Conservation (phyloP, 2,329 filamentous ascomycete species). For the Apiospora pterosperma region DNA sequence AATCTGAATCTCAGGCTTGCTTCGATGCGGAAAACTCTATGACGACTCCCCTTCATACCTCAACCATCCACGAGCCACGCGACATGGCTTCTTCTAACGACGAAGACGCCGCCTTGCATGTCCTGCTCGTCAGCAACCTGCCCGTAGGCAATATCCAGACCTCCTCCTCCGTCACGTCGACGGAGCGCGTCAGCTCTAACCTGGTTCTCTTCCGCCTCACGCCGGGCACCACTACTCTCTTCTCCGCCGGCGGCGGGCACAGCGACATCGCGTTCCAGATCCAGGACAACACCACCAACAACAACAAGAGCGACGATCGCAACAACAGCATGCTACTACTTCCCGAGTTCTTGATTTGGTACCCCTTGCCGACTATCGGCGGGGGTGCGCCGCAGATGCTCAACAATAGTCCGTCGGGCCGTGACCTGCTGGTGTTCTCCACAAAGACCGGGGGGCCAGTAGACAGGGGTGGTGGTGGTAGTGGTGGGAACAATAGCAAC, state of each 20-base stretch:
- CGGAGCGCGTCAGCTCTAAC: background rate
- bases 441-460: background rate
- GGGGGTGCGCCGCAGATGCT: background rate
- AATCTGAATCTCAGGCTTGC: background rate
- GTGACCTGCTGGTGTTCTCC: background rate
- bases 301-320: background rate
- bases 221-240: background rate
- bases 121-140: background rate
- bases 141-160: background rate
- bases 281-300: background rate
- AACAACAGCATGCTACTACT: background rate
- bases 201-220: background rate
- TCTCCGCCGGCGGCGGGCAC: background rate
- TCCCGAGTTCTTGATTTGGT: background rate
- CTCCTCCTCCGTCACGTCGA: background rate
- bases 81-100: background rate
- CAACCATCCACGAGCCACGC: background rate
- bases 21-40: background rate
- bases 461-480: background rate
- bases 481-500: background rate
- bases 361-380: background rate
- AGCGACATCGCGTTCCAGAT: background rate
- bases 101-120: background rate
- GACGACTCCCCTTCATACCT: background rate
- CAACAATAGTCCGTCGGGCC: background rate